phyloP scores from a whole-genome alignment of 1,284 basidiomycete genomes.

The Cutaneotrichosporon curvatum region DNA sequence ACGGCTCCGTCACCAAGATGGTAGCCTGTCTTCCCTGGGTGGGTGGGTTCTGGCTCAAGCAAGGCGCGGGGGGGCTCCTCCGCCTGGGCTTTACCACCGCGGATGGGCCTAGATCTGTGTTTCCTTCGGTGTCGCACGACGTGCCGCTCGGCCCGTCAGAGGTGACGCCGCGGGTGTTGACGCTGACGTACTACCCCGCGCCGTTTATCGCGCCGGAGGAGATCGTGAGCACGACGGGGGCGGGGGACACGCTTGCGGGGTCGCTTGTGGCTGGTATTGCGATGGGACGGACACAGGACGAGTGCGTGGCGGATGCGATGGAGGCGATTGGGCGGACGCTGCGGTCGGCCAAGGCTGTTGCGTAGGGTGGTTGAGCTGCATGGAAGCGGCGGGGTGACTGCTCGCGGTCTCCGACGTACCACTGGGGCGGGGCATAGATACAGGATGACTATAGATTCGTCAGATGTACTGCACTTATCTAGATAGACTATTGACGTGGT shows the following conservation, averaged over 20 bases:
- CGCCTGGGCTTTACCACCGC: constrained; percentile 42
- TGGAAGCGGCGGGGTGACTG: no score
- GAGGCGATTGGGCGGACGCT: constrained; percentile 29
- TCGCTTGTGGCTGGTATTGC: constrained; percentile 50
- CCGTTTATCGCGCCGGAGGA: constrained; percentile 47
- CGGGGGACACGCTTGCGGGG: constrained; percentile 81
- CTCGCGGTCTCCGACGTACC: no score
- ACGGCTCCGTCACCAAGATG: constrained; percentile 70
- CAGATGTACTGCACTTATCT: no score
- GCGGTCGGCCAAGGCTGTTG: constrained; percentile 27
- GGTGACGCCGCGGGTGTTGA: constrained; percentile 36
- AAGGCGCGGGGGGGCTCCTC: constrained; percentile 54
- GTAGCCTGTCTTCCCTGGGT: constrained; percentile 72
- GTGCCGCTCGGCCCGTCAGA: constrained; percentile 13
- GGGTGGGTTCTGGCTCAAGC: constrained; percentile 72
- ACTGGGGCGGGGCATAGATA: no score
- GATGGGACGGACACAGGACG: constrained; percentile 3
- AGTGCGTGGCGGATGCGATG: constrained; percentile 28
- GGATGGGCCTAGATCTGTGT: no score
- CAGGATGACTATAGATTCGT: no score
- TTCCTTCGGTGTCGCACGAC: constrained; percentile 40
- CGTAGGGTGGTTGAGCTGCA: neutral
- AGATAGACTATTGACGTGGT: no score
- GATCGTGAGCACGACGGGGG: constrained; percentile 74
- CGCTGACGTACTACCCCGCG: constrained; percentile 66